Evolutionary conservation across 1,284 basidiomycete genomes (phyloP), one percentile per base, ranked within the genome.

Genomic region (Bondarzewia mesenterica): DNA sequence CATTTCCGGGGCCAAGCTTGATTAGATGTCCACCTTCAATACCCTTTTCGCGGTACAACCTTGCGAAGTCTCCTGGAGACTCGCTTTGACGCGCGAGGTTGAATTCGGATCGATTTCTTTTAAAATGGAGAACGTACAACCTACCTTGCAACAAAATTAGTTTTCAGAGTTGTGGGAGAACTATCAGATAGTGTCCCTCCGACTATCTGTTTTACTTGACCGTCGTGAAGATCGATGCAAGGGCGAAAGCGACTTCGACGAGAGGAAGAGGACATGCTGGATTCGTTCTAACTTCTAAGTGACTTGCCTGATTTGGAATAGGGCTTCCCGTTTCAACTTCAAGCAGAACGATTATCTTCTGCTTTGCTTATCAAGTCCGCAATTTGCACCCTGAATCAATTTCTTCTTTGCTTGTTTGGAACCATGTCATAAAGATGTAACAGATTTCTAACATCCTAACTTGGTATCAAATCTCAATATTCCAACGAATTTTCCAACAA

Each of bases 181-280:
- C 68, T 62, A 44, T 90, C 82, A 7, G 82, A 84, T 26, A 99
- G 75, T 1, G 93, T 95, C 2, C 93, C 93, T 23, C 96, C 96
- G 8, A 99, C 93, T 52, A 99, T 99, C 70, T 99, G 96, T 68
- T 99, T 99, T 49, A 99, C 96, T 59, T 90, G 73, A 8, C 93
- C 93, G 53, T 85, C 79, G 69, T 99, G 96, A 22, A 99, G 77
- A 67, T 99, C 96, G 59, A 99, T 98, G 66, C 96, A 99, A 10
- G 96, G 96, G 48, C 88, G 78, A 70, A 99, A 99, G 44, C 77
- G 57, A 45, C 58, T 62, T 29, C 48, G 50, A 22, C 54, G 54
- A 27, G 51, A n/a, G 18, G 23, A 22, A n/a, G 52, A 47, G 35
- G 50, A 27, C 54, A 55, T 55, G 32, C 26, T 16, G 14, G 25